phyloP scores from a whole-genome alignment of 2,329 filamentous ascomycete genomes.

The Exserohilum rostratum region DNA sequence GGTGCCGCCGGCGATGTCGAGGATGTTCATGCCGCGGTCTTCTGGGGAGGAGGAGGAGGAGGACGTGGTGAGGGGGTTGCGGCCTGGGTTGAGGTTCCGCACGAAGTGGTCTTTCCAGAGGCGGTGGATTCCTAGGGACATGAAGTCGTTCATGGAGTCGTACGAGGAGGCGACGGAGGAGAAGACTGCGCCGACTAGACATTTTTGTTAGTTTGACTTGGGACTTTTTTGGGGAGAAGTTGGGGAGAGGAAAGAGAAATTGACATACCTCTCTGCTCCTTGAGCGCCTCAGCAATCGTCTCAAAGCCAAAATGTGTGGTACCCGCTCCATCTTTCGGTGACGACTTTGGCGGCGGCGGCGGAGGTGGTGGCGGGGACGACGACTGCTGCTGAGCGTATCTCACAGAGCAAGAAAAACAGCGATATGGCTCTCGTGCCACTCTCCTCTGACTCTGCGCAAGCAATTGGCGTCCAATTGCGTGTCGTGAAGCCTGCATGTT shows the following conservation, averaged over 20 bases:
- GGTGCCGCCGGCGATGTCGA: conserved; percentile 96
- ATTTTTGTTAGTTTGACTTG: conserved; percentile 41
- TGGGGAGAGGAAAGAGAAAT: rapidly evolving
- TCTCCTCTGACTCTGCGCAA: conserved; percentile 23
- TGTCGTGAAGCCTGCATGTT: conserved; percentile 36
- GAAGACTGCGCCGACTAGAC: conserved; percentile 82
- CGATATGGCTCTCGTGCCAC: conserved; percentile 47
- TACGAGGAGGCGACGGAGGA: conserved; percentile 93
- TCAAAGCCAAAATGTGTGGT: conserved; percentile 92
- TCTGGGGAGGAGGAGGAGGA: conserved; percentile 6
- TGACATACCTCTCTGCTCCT: conserved; percentile 66
- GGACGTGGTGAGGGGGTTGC: conserved; percentile 52
- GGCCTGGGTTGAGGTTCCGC: conserved; percentile 83
- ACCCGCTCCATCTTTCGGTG: conserved; percentile 53
- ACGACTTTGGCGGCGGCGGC: conserved; percentile 41
- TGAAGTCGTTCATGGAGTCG: conserved; percentile 98
- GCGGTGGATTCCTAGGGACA: conserved; percentile 96
- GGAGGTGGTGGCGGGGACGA: conserved; percentile 33
- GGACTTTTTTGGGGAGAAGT: neutral
- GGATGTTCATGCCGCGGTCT: conserved; percentile 69
- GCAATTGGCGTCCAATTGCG: conserved; percentile 40
- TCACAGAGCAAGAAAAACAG: conserved; percentile 59
- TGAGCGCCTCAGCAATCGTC: conserved; percentile 80
- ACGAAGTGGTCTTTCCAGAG: conserved; percentile 99
- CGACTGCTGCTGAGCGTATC: conserved; percentile 47